phyloP scores from a whole-genome alignment of 169 alveolate species.

The Plasmodium malariae region DNA sequence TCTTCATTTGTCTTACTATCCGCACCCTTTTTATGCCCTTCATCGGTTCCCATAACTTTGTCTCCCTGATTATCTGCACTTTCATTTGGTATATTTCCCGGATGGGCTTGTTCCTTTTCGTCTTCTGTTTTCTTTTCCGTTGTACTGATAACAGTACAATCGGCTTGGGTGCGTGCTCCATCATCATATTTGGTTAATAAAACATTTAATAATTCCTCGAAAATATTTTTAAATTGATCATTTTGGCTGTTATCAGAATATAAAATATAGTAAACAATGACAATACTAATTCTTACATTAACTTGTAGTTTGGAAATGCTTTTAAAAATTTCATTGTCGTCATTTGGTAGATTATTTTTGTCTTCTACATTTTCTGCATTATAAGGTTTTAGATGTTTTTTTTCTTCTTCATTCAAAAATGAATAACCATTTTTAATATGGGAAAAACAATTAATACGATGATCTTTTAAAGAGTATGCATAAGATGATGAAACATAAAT shows the following conservation, averaged over 20 bases:
- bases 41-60: neutral
- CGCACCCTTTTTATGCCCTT: neutral
- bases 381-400: constrained; percentile 16
- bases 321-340: constrained; percentile 21
- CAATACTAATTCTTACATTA: constrained; percentile 70
- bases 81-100: constrained; percentile 10
- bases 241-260: constrained; percentile 53
- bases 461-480: constrained; percentile 57
- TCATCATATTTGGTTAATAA: constrained; percentile 52
- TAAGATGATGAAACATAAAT: constrained; percentile 76
- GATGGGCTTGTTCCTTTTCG: constrained; percentile 14
- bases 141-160: neutral
- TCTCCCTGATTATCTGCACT: neutral
- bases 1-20: neutral
- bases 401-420: constrained; percentile 61
- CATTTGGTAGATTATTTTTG: neutral
- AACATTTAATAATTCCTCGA: constrained; percentile 65
- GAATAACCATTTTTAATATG: constrained; percentile 64
- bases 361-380: constrained; percentile 17
- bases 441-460: constrained; percentile 56
- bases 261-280: constrained; percentile 56
- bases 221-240: constrained; percentile 53
- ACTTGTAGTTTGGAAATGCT: constrained; percentile 53
- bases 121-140: neutral
- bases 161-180: neutral